Base-by-base conservation (phyloP, 2,329 filamentous ascomycete genomes). In the Neonectria faginata region DNA sequence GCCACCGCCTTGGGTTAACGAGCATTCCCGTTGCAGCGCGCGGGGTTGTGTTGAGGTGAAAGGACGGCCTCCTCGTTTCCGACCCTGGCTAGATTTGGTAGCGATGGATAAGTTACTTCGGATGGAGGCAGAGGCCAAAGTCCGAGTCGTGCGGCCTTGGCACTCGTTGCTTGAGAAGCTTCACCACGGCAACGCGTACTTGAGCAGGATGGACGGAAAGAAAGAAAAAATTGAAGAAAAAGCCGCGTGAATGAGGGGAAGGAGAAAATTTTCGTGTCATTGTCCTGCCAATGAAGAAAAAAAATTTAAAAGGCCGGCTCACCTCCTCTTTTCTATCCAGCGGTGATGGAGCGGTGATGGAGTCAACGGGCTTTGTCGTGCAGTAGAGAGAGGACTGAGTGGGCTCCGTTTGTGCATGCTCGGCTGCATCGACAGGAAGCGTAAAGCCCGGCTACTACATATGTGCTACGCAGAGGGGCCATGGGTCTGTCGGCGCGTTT, bases 291-390 rank as follows among this genome's bases (percentile, higher is more conserved):
- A 72, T 72, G 51, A 52, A 57, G 47, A 53, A 67, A 60, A 57
- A 69, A 72, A 68, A 51, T 58, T 44, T 42, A 54, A 67, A 62
- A 60, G 25, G 70, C 20, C 60, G 60, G 48, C 39, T 51, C 50
- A 53, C 54, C 52, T 50, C 56, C 53, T n/a, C 50, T 31, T 31
- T 45, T 45, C 59, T 61, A 29, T 48, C 50, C 48, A 33, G 42
- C 70, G 54, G 57, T 63, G 59, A 63, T 71, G 65, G 57, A 31
- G 42, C 70, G 54, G 57, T 62, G 58, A 64, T 71, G 65, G 57
- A 64, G 60, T 65, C 62, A 51, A 62, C 51, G 56, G 62, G 51
- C 41, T 69, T 69, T 62, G 60, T 58, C 59, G 56, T 68, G 57
- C 48, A 62, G 55, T 39, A 68, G 53, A 58, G 62, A 45, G 57